Base-by-base conservation (phyloP, 441 rosid species). In the Eutrema salsugineum region DNA sequence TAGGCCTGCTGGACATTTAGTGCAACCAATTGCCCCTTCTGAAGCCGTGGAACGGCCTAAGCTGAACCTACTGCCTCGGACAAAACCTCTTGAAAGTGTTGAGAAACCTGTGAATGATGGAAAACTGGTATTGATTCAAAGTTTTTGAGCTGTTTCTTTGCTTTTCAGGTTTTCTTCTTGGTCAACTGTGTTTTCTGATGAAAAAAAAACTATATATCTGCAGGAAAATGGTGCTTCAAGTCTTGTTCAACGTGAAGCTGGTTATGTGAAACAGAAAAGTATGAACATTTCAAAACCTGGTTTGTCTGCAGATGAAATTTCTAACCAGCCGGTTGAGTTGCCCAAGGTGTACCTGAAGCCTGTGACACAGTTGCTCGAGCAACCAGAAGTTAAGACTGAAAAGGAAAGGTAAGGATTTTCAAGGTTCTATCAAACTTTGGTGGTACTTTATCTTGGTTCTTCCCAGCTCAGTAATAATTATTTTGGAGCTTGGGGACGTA, bases 331-430 rank as follows among this genome's bases (percentile, higher is more conserved):
- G 44, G 54, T 81, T 5, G 93, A 82, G 71, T 87, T 89, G 9
- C 89, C 82, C 11, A 92, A 86, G 66, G 67, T 92, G 75, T 83
- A 79, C 77, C 79, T 87, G 68, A 90, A 87, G 82, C 89, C 93
- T 7, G 76, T 89, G 48, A 78, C 87, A 10, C 91, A 87, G 63
- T 85, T 88, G 43, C 36, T 78, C 43, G 90, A 80, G 73, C 83
- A 80, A 57, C 67, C 79, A 64, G 83, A 83, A 72, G 84, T 77
- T 42, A 81, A 76, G 54, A 63, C 60, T 71, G 90, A 90, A 75
- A 81, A 59, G 46, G 96, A 78, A 65, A 85, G 96, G 98, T 92
- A 51, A 33, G 85, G 61, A 63, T 71, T 28, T 35, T 35, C n/a
- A 5, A 24, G 47, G 6, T 35, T 50, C 28, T 51, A 28, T 53